These are phyloP conservation scores for Erythrobasidium yunnanense DNA, from an alignment of 768 basidiomycete species.

Conservation along the genomic window DNA sequence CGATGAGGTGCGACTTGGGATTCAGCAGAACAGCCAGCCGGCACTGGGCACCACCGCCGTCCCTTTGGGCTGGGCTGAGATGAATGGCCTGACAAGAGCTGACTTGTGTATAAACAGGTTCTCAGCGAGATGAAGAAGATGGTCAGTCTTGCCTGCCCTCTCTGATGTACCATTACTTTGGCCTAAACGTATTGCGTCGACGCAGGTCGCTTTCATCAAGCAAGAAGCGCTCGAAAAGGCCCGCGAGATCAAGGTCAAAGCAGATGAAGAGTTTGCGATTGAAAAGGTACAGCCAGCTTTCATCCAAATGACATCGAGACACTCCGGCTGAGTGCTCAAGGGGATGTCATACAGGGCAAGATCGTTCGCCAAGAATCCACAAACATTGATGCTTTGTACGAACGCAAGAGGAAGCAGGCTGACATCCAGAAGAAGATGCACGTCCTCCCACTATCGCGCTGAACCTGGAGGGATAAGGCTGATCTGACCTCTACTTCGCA, in stretches of 20 bases:
- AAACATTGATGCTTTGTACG: conserved; percentile 83
- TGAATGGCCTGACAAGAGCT: background rate
- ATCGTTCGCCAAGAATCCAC: conserved; percentile 92
- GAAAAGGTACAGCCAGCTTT: conserved; percentile 57
- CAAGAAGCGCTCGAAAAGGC: conserved; percentile 98
- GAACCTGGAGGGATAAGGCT: background rate
- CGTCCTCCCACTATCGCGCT: conserved; percentile 36
- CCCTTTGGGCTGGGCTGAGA: background rate
- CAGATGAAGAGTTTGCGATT: conserved; percentile 96
- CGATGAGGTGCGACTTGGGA: conserved; percentile 17
- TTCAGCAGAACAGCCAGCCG: background rate
- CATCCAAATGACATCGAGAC: background rate
- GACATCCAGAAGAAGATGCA: conserved; percentile 96
- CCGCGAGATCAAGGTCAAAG: conserved; percentile 90
- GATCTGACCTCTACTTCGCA: conserved; percentile 40
- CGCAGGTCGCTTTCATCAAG: conserved; percentile 40
- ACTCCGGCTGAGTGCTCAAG: background rate
- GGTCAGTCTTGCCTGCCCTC: conserved; percentile 16
- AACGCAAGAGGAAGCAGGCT: conserved; percentile 89
- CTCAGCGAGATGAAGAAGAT: conserved; percentile 29
- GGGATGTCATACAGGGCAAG: conserved; percentile 57
- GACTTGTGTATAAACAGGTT: background rate
- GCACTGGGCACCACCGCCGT: background rate
- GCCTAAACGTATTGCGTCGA: background rate
- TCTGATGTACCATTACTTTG: background rate